Evolutionary conservation across 495 filamentous ascomycete species (phyloP).

Genomic region (Trichoderma gamsii): DNA sequence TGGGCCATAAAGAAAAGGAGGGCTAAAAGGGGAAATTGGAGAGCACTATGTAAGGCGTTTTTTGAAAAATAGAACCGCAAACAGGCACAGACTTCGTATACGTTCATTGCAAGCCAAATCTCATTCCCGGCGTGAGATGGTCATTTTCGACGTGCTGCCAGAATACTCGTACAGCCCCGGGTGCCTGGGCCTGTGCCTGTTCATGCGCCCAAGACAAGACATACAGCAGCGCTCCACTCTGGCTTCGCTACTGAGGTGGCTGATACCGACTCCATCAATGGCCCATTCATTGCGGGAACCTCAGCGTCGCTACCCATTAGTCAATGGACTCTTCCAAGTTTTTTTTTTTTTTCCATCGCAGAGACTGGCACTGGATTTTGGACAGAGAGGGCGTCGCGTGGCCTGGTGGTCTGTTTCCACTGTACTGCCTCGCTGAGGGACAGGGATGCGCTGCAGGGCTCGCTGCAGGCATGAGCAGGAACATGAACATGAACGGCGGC

Average conservation of each 20-base stretch:
- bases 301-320: too few relatives aligned
- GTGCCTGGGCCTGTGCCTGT: background rate
- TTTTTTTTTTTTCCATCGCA: background rate
- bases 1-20: background rate
- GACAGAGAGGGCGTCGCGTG: background rate
- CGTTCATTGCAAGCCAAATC: background rate
- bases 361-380: background rate
- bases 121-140: background rate
- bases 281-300: background rate
- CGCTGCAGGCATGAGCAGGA: too few relatives aligned
- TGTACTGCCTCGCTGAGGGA: background rate
- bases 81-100: background rate
- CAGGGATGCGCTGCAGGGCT: background rate
- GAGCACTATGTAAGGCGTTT: background rate
- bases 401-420: conserved; percentile 1
- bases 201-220: background rate
- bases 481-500: too few relatives aligned
- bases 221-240: background rate
- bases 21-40: background rate
- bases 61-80: conserved; percentile 1
- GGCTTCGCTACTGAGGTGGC: background rate
- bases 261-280: background rate
- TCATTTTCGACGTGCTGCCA: background rate
- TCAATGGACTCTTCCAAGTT: background rate
- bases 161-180: too few relatives aligned